Conservation (phyloP, 441 rosid species). For the Heliophila coronopifolia region DNA sequence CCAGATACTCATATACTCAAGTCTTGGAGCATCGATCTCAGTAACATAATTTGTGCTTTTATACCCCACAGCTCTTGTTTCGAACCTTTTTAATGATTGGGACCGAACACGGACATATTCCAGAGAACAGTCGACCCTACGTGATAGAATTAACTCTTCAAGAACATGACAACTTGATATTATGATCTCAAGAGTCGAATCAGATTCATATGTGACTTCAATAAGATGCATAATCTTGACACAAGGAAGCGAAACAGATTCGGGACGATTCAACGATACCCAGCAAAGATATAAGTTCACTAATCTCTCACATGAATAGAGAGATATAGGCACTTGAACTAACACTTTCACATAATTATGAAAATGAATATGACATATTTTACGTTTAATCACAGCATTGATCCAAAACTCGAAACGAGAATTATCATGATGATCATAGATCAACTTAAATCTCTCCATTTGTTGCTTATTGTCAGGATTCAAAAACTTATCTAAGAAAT, state of each 20-base stretch:
- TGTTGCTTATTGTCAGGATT: neutral
- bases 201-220: neutral
- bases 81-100: neutral
- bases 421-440: no score
- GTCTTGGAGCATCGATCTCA: constrained; percentile 8
- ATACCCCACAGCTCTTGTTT: neutral
- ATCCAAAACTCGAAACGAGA: no score
- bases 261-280: neutral
- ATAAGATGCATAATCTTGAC: neutral
- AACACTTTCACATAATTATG: no score
- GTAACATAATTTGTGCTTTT: neutral
- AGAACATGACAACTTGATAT: constrained; percentile 14
- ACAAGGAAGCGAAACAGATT: constrained; percentile 14
- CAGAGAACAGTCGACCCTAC: neutral
- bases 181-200: constrained; percentile 10
- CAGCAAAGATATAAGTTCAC: neutral
- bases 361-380: no score
- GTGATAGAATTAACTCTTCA: constrained; percentile 6
- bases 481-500: constrained; percentile 17
- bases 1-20: neutral
- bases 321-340: no score
- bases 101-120: constrained; percentile 11
- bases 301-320: no score
- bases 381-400: no score
- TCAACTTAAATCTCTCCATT: constrained; percentile 6